A percentile compares a stretch with the other conserved stretches of the same genome.
These are phyloP conservation scores for Pseudogymnoascus sp. DNA, from an alignment of 2,329 filamentous ascomycete genomes.

Conservation along the genomic window DNA sequence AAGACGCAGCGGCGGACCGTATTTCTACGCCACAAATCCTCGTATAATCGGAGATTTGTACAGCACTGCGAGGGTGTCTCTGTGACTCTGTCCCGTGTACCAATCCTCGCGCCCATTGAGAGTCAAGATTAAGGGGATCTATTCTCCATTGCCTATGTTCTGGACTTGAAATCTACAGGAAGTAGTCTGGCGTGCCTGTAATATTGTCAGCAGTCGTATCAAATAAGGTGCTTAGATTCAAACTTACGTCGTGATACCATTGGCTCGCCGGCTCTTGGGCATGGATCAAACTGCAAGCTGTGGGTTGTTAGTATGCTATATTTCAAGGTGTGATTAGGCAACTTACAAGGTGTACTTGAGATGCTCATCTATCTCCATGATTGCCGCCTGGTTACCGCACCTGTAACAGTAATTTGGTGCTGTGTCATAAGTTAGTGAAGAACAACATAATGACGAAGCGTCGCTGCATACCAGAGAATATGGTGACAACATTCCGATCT, in stretches of 20 bases:
- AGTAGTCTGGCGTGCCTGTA: constrained; percentile 89
- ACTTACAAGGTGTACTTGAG: constrained; percentile 99
- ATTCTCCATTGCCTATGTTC: constrained; percentile 9
- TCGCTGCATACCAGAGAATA: constrained; percentile 72
- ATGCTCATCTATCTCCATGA: constrained; percentile 99
- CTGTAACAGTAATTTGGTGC: constrained; percentile 96
- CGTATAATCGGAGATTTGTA: background rate
- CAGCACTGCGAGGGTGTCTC: background rate
- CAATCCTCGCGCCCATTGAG: background rate
- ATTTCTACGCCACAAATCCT: constrained; percentile 8
- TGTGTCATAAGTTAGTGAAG: constrained; percentile 31
- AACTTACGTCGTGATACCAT: constrained; percentile 88
- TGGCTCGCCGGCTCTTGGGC: constrained; percentile 91
- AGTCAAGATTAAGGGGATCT: background rate
- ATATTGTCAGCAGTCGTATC: constrained; percentile 8
- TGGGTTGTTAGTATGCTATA: constrained; percentile 23
- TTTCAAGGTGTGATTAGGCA: constrained; percentile 9
- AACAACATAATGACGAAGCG: background rate
- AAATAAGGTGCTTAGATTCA: background rate
- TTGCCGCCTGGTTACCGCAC: constrained; percentile 98
- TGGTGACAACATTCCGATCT: constrained; percentile 95
- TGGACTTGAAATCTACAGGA: constrained; percentile 59
- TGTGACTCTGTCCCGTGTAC: background rate
- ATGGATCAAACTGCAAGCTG: constrained; percentile 98
- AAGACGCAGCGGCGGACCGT: background rate